Conservation (phyloP, 495 filamentous ascomycete genomes). For the Entonaema liquescens region DNA sequence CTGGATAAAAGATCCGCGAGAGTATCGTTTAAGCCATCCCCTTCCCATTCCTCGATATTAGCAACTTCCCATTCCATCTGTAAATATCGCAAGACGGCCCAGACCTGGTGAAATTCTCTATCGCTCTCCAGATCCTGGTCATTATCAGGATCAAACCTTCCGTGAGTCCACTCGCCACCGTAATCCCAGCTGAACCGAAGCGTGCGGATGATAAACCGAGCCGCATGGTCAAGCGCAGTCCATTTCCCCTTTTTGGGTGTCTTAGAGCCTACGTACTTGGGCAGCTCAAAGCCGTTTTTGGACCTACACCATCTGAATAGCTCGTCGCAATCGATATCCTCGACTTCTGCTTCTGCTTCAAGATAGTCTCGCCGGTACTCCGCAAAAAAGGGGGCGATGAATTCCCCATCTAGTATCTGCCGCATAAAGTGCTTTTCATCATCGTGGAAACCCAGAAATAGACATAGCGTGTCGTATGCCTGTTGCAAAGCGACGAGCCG, state of each 20-base stretch:
- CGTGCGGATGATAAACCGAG: constrained; percentile 38
- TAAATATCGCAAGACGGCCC: constrained; percentile 41
- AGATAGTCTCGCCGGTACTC: constrained; percentile 42
- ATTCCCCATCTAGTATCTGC: constrained; percentile 35
- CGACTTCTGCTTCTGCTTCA: constrained; percentile 13
- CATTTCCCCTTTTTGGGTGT: constrained; percentile 24
- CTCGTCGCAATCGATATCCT: constrained; percentile 31
- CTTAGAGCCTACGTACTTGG: constrained; percentile 23
- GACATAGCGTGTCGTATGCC: constrained; percentile 36
- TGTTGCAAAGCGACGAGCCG: constrained; percentile 34
- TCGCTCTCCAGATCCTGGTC: constrained; percentile 38
- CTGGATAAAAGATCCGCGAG: constrained; percentile 10
- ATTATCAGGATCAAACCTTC: constrained; percentile 35
- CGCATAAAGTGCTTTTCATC: constrained; percentile 28
- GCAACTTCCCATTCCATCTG: constrained; percentile 45
- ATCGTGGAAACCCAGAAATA: constrained; percentile 39
- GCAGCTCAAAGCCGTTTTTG: constrained; percentile 24
- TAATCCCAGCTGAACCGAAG: constrained; percentile 43
- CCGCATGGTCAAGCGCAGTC: constrained; percentile 37
- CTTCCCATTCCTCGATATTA: constrained; percentile 41
- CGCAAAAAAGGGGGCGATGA: constrained; percentile 37
- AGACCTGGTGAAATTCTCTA: constrained; percentile 39
- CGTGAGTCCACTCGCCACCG: constrained; percentile 40
- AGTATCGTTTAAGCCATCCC: constrained; percentile 2
- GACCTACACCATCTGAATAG: constrained; percentile 25